Percentiles rank a stretch among this genome's conserved stretches.
Evolutionary conservation across 1,284 basidiomycete genomes (phyloP).

Genomic region (Heterobasidion parviporum): DNA sequence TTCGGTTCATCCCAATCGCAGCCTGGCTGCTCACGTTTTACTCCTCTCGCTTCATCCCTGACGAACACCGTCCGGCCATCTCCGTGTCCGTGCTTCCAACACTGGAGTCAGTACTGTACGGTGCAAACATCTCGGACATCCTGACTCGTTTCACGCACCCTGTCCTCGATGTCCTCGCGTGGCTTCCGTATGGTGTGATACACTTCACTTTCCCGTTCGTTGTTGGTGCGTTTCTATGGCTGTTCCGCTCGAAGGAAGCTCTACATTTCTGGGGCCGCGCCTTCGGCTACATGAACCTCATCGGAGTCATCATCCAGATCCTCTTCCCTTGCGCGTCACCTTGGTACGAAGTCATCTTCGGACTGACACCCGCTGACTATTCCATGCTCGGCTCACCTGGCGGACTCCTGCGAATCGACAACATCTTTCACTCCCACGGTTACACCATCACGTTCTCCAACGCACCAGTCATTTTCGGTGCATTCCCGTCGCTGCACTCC

Average conservation of each 20-base stretch:
- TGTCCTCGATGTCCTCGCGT: conserved; percentile 86
- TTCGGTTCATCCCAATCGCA: conserved; percentile 85
- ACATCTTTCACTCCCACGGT: conserved; percentile 69
- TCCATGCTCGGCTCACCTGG: conserved; percentile 88
- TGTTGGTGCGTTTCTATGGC: conserved; percentile 70
- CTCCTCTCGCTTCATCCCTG: conserved; percentile 80
- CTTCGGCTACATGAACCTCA: conserved; percentile 92
- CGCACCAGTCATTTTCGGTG: conserved; percentile 93
- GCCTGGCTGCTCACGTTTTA: conserved; percentile 84
- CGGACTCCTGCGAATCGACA: conserved; percentile 89
- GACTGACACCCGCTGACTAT: conserved; percentile 92
- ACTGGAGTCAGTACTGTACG: conserved; percentile 90
- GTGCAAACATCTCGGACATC: conserved; percentile 95
- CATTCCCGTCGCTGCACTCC: conserved; percentile 92
- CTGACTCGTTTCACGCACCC: conserved; percentile 92
- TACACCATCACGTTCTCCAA: conserved; percentile 85
- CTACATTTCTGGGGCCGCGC: conserved; percentile 84
- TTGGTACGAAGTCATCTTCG: conserved; percentile 98
- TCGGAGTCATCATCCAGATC: conserved; percentile 87
- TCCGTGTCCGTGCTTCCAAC: conserved; percentile 92
- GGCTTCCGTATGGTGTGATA: conserved; percentile 92
- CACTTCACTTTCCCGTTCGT: conserved; percentile 86
- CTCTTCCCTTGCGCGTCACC: conserved; percentile 91
- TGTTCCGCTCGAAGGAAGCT: conserved; percentile 72
- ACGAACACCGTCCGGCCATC: conserved; percentile 67